These are phyloP conservation scores for Bipolaris zeicola DNA, from an alignment of 2,329 filamentous ascomycete species.

Conservation along the genomic window DNA sequence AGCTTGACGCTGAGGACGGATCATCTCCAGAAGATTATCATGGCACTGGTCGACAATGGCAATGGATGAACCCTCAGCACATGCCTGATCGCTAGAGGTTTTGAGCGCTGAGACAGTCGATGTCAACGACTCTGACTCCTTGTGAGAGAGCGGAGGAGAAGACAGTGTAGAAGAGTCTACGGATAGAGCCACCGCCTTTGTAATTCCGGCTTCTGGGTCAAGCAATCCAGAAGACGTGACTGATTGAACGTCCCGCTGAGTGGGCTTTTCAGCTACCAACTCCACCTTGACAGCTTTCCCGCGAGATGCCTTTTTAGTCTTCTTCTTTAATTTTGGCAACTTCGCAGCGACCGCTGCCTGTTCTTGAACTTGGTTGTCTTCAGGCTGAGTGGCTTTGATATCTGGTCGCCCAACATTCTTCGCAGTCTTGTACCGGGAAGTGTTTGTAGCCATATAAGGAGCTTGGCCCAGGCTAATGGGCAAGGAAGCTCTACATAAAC, in stretches of 20 bases:
- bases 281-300: not conserved
- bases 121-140: not conserved
- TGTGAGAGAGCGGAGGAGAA: not conserved
- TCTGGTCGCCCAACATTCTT: not conserved
- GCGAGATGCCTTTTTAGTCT: not conserved
- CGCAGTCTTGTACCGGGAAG: not conserved
- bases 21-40: constrained; percentile 16
- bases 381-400: not conserved
- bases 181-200: not conserved
- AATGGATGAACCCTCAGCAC: not conserved
- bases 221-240: not conserved
- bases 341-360: not conserved
- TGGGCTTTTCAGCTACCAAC: not conserved
- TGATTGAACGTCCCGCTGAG: not conserved
- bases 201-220: not conserved
- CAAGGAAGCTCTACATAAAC: not conserved
- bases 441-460: not conserved
- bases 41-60: constrained; percentile 3
- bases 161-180: not conserved
- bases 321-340: not conserved
- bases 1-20: constrained; percentile 11
- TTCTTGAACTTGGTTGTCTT: not conserved
- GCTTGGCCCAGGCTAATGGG: not conserved
- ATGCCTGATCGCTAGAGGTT: no score
- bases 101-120: not conserved